A percentile compares a stretch with the other conserved stretches of the same genome.
Evolutionary conservation across 1,139 yeast genomes (phyloP).

Genomic region (Candida pseudocylindracea): DNA sequence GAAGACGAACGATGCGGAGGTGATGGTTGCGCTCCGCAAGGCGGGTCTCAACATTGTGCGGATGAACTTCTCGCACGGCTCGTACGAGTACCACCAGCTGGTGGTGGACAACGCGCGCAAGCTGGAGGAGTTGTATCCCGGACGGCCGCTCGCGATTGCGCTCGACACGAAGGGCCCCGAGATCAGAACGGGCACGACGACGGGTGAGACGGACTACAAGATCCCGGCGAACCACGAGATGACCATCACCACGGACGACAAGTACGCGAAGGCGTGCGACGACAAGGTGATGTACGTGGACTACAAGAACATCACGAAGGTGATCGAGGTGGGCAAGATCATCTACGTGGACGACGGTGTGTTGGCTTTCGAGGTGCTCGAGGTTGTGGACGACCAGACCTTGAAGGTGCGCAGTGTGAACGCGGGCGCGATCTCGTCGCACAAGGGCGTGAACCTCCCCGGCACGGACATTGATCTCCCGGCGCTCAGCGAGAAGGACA

Average conservation of each 20-base stretch:
- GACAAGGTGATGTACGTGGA: constrained; percentile 74
- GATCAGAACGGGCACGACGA: constrained; percentile 94
- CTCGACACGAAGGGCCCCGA: constrained; percentile 99
- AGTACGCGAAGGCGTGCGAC: constrained; percentile 48
- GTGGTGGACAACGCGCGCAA: constrained; percentile 92
- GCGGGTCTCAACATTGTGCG: constrained; percentile 96
- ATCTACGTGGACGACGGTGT: constrained; percentile 97
- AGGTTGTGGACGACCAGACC: constrained; percentile 57
- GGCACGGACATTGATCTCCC: constrained; percentile 98
- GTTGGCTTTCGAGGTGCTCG: constrained; percentile 77
- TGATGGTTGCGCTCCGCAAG: constrained; percentile 71
- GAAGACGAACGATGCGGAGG: constrained; percentile 79
- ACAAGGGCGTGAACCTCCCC: constrained; percentile 98
- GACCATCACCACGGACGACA: constrained; percentile 81
- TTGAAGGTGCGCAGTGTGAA: constrained; percentile 76
- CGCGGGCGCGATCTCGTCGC: constrained; percentile 89
- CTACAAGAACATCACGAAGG: constrained; percentile 91
- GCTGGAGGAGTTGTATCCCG: constrained; percentile 75
- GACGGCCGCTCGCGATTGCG: constrained; percentile 96
- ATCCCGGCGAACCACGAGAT: constrained; percentile 73
- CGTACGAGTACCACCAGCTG: constrained; percentile 89
- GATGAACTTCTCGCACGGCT: constrained; percentile 98
- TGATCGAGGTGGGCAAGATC: constrained; percentile 66
- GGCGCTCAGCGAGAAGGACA: constrained; percentile 92
- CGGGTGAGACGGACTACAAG: constrained; percentile 57